A percentile compares a stretch with the other conserved stretches of the same genome.
Evolutionary conservation across 805 yeast species (phyloP).

Genomic region (Candida loeiensis): DNA sequence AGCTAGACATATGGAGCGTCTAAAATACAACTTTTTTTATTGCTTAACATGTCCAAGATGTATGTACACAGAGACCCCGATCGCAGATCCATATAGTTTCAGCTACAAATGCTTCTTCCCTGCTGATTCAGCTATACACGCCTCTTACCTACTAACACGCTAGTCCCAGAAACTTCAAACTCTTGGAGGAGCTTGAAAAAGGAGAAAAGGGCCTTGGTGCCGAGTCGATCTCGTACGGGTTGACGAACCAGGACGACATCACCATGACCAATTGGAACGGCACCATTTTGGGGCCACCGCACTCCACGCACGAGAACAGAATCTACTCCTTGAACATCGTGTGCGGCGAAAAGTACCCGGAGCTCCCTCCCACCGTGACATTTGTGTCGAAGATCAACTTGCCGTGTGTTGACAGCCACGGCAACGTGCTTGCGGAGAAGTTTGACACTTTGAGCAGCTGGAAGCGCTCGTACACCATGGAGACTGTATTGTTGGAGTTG

Average conservation of each 20-base stretch:
- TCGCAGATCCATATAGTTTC: not conserved
- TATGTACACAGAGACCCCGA: slow-evolving; percentile 26
- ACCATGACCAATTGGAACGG: slow-evolving; percentile 97
- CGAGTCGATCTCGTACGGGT: slow-evolving; percentile 93
- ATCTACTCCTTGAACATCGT: slow-evolving; percentile 79
- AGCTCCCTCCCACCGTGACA: slow-evolving; percentile 76
- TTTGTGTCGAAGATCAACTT: slow-evolving; percentile 83
- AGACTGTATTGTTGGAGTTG: slow-evolving; percentile 81
- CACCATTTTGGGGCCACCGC: slow-evolving; percentile 96
- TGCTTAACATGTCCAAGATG: slow-evolving; percentile 43
- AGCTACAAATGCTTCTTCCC: no score
- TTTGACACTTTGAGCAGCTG: slow-evolving; percentile 75
- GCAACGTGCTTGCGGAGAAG: slow-evolving; percentile 46
- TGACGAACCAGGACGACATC: slow-evolving; percentile 85
- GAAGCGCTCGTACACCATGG: slow-evolving; percentile 92
- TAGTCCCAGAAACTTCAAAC: slow-evolving; percentile 90
- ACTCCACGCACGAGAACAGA: slow-evolving; percentile 82
- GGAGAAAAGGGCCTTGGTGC: slow-evolving; percentile 98
- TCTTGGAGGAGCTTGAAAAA: slow-evolving; percentile 93
- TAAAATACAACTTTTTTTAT: no score
- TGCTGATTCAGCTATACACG: not conserved
- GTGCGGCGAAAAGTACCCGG: slow-evolving; percentile 86
- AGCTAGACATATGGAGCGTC: slow-evolving; percentile 7
- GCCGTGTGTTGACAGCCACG: slow-evolving; percentile 76
- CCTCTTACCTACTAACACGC: slow-evolving; percentile 9